Evolutionary conservation across 23 red algal species (phyloP), one percentile per base, ranked within the genome.

Genomic region (Chondrus crispus): DNA sequence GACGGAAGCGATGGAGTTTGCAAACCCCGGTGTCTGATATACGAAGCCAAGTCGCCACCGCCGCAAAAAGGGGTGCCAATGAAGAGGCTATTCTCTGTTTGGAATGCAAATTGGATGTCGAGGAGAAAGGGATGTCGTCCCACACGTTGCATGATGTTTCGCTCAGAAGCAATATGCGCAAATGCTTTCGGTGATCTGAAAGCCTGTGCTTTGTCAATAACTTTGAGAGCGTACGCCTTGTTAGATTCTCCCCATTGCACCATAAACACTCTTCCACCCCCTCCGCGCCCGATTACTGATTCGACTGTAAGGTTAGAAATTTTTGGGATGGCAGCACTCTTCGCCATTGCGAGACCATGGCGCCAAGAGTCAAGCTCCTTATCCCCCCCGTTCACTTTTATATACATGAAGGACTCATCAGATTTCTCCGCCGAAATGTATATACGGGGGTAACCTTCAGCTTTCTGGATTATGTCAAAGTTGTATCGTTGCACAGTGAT

Each of bases 101-200:
- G 96, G 42, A 98, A 98, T 5, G 96, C 96, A 74, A 93, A 98
- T 43, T 88, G 68, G n/a, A 98, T 46, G 13, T 68, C 77, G 38
- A 98, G 60, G 26, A 98, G 92, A 92, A 95, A 98, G 9, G 96
- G 96, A 52, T 98, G 96, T 13, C 29, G 32, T 35, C 62, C 60
- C 33, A 68, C 20, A 10, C 85, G 49, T 41, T 95, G 88, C 89
- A 98, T 85, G 10, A 93, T 78, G 24, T 80, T 43, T 50, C 96
- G 93, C 77, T 98, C 96, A 30, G 87, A 84, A 62, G 90, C 74
- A 4, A 94, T 87, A 40, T 96, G 89, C 18, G 62, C 40, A 88
- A 93, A 78, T 47, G 68, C 76, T 69, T 91, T 89, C 35, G 58
- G 49, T 42, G 77, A 62, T 36, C 85, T 71, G 52, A 94, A 87